Percentiles rank a stretch among this genome's conserved stretches.
phyloP scores from a whole-genome alignment of 2,329 filamentous ascomycete genomes.

The Didymosphaeria variabile region DNA sequence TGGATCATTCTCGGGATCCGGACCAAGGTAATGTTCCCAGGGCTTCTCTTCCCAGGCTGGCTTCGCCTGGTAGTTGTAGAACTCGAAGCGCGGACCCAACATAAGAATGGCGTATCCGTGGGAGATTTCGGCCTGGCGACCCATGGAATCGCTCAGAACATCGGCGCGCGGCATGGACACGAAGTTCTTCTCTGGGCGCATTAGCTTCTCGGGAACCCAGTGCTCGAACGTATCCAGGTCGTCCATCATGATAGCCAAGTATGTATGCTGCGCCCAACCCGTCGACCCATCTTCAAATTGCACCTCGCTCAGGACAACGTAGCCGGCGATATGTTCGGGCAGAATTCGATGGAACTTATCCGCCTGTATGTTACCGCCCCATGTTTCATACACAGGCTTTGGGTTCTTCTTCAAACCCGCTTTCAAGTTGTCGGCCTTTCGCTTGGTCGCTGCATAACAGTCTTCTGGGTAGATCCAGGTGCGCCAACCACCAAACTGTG shows the following conservation, averaged over 20 bases:
- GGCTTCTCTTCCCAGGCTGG: conserved; percentile 5
- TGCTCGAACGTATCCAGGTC: conserved; percentile 23
- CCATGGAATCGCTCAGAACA: conserved; percentile 30
- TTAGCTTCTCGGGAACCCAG: conserved; percentile 16
- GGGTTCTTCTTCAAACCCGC: conserved; percentile 4
- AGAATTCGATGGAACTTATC: conserved; percentile 27
- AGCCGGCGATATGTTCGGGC: conserved; percentile 31
- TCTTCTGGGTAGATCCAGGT: conserved; percentile 22
- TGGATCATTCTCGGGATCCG: neutral
- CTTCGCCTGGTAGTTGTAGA: conserved; percentile 29
- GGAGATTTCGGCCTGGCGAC: conserved; percentile 23
- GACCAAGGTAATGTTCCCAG: conserved; percentile 4
- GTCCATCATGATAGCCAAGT: conserved; percentile 37
- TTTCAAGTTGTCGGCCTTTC: neutral
- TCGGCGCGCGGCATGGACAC: conserved; percentile 28
- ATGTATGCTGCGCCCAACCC: conserved; percentile 23
- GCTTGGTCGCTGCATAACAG: conserved; percentile 16
- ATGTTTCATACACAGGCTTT: neutral
- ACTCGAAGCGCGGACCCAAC: conserved; percentile 34
- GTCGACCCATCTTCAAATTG: neutral
- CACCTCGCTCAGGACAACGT: conserved; percentile 24
- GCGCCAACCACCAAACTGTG: conserved; percentile 25
- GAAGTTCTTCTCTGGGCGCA: neutral
- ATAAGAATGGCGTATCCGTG: conserved; percentile 34
- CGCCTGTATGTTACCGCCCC: neutral